Conservation (phyloP, 768 basidiomycete genomes). For the Trametes maxima region DNA sequence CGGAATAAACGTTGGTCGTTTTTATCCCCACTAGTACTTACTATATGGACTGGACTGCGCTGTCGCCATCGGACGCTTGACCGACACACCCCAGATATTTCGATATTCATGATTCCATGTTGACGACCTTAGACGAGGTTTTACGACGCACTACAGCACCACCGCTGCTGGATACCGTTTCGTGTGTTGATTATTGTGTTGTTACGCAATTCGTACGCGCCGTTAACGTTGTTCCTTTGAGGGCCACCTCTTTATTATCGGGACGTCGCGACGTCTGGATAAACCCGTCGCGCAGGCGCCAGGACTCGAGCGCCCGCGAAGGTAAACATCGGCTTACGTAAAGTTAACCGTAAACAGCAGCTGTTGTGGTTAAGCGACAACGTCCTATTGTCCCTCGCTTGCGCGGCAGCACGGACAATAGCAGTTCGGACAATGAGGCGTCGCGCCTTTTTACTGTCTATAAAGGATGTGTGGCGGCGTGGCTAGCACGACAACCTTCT, state of each 20-base stretch:
- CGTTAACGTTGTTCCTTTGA: not conserved
- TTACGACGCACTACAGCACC: not conserved
- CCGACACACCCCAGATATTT: not conserved
- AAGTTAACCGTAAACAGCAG: conserved; percentile 10
- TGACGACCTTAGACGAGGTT: not conserved
- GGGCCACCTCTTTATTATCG: not conserved
- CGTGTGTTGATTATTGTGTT: not conserved
- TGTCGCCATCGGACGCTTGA: not conserved
- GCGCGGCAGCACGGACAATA: conserved; percentile 12
- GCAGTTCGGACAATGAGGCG: conserved; percentile 15
- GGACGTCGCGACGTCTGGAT: not conserved
- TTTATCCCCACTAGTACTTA: not conserved
- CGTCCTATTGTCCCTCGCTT: conserved; percentile 9
- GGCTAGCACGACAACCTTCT: conserved; percentile 7
- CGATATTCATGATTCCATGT: not conserved
- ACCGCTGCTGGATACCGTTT: not conserved
- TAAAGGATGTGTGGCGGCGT: conserved; percentile 7
- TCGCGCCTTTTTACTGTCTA: not conserved
- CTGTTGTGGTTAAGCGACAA: conserved; percentile 17
- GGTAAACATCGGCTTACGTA: conserved; percentile 9
- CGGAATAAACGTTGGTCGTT: not conserved
- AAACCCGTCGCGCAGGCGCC: not conserved
- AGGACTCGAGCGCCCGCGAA: not conserved
- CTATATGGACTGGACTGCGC: too few species aligned
- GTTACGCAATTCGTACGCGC: too few species aligned